Evolutionary conservation across 805 yeast species (phyloP), one percentile per base, ranked within the genome.

Genomic region (Nakazawaea ernobii): DNA sequence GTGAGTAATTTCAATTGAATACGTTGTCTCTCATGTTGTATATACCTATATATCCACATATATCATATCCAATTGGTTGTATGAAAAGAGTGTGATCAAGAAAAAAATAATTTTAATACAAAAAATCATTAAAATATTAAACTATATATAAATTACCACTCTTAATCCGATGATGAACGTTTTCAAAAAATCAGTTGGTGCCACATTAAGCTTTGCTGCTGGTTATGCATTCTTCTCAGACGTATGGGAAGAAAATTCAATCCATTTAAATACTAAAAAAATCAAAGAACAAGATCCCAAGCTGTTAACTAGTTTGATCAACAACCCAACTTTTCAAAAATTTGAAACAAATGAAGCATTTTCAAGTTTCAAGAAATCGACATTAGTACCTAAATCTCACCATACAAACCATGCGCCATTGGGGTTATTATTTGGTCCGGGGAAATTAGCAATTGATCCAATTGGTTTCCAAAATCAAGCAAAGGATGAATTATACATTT

Each of bases 361-460:
- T 14, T 14, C 36, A 24, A 9, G 20, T 32, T 46, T 46, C 29
- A 41, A 40, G 36, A 32, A 71, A 27, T 73, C 79, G 2, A 66
- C 73, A 15, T 56, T 68, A 27, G 68, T 84, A 36, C 89, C 90
- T 0, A 68, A 62, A 39, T 79, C 79, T 7, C 89, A 84, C 57
- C 74, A 73, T 35, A 57, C 59, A 2, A 77, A 83, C 58, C 85
- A 84, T 62, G 88, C 85, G 8, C 81, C 85, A 0, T 78, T 81
- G 43, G 95, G 95, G 0, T 62, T 86, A 8, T 66, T 89, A 43
- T 79, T 77, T 53, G 91, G 95, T 0, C 77, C 79, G 2, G 74
- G 79, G 14, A 75, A 80, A 51, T 67, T 86, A 52, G 87, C 84
- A 48, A 77, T 86, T 26, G 95, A 88, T 56, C 96, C 96, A 0